Evolutionary conservation across 352 stramenopile genomes (phyloP), one percentile per base, ranked within the genome.

Genomic region (Thalassiosira hispida): DNA sequence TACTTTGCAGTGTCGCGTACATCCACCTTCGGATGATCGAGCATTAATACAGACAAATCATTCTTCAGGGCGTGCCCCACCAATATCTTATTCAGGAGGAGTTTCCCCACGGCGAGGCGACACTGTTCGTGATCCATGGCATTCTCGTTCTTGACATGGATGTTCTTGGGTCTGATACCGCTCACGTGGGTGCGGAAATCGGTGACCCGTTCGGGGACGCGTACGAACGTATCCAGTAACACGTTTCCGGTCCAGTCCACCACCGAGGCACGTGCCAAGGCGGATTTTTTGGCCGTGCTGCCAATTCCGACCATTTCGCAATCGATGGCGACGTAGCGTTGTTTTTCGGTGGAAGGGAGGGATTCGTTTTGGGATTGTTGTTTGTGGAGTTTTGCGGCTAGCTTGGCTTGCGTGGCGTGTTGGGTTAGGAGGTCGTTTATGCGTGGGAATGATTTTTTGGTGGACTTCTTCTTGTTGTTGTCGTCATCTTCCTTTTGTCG

Each of bases 221-320:
- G 84, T 12, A 97, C 92, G 77, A 95, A 95, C 2, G 91, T 93
- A 77, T 97, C 94, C 44, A 96, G 89, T 12, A 96, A 12, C 2
- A 91, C 79, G 25, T 92, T 76, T 16, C 90, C 85, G 70, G 96
- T 56, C 82, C 90, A 96, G 77, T 96, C 86, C 0, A 95, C 86
- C 3, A 96, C 67, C 20, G 90, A 96, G 9, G 88, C 90, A 51
- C 93, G 91, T 20, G 95, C 95, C 25, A 98, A 73, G 1, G 84
- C 92, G 31, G 90, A 96, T 42, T 89, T 86, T 59, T 90, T 86
- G 2, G 92, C 93, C 22, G 83, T 79, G 1, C 63, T 69, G n/a
- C 94, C 95, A 35, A 97, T 93, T 42, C 95, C 95, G 20, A 98
- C 95, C 95, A 98, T 98, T 81, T 98, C 95, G 83, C 95, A 98